Evolutionary conservation across 306 rosid species (phyloP), one percentile per base, ranked within the genome.

Genomic region (Ormosia semicastrata): DNA sequence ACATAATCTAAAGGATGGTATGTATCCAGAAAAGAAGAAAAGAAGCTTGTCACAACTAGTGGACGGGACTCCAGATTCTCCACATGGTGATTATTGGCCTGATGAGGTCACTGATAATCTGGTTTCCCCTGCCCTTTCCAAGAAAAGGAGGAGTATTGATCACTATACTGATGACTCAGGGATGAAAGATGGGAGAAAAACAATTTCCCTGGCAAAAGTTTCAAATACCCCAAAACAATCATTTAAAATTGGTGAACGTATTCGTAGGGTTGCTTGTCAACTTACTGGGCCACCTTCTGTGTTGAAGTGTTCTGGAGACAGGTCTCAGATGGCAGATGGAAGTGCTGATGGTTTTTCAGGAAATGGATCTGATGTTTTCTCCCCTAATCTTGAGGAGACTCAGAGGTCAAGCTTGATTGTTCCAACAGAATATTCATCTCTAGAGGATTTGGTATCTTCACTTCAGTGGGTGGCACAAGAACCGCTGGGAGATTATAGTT

Each of bases 261-360:
- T 95, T 57, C 97, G 94, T 63, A 91, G 99, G 86, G 99, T 84
- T 82, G 99, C 99, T 49, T 93, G 93, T 85, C 95, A 95, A 87
- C 84, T 93, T 81, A 90, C 95, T n/a, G 91, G 88, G 68, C 83
- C 97, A 68, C 80, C 94, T 46, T 74, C 88, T 29, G 73, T 85
- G 33, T 52, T 71, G 80, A 95, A 85, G 91, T 47, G 79, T 73
- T 88, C 82, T 83, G 77, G 77, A 64, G 95, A 90, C 69, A 89
- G 76, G 80, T 83, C 88, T 75, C 92, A 82, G 71, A 93, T 78
- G 84, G 79, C 81, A 59, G 93, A 88, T 84, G 90, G 82, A 46
- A 67, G 64, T 56, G 5, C 36, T 52, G 90, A 89, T 67, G 86
- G 41, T 36, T 56, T 79, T 77, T 66, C 85, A 41, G 87, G 78